Base-by-base conservation (phyloP, 1,284 basidiomycete species). In the Lentinula novae-zelandiae region DNA sequence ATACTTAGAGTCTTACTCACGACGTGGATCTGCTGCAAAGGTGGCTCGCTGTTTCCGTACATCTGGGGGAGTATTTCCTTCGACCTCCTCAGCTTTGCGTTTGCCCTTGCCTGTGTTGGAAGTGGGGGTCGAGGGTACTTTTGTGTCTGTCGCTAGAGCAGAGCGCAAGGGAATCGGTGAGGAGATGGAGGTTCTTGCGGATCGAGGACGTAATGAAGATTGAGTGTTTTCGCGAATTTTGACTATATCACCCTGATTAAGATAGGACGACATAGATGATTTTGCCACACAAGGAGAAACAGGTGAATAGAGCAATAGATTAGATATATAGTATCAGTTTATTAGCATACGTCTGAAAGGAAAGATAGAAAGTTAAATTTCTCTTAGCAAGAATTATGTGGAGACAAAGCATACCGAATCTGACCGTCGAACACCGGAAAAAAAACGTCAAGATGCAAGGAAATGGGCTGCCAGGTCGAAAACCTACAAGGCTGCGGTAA, bases 51-150 rank as follows among this genome's bases (percentile, higher is more conserved):
- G 65, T 51, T 72, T 75, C 20, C 68, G 72, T 39, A 74, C 74
- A 63, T 79, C 79, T 3, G 80, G 78, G 27, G 79, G 79, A 2
- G 80, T 80, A 46, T 74, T 74, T 12, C 71, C 71, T 56, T 75
- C 76, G 13, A 78, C 78, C 64, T 81, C 79, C 39, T 80, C 78
- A 5, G 79, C 79, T 63, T 82, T 82, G 51, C 80, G 69, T 66
- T 82, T 82, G 17, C 76, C 77, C 60, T 72, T 75, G 15, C 53
- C 53, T 33, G 49, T 52, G 33, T 42, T 53, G 12, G 56, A 15
- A 5, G 39, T 42, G 5, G 60, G 55, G 17, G 50, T 51, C 39
- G 34, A 22, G 6, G 60, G 60, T 34, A 12, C 40, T 50, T 60
- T 52, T 48, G 53, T 38, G 36, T 51, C 49, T 33, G 60, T 10